Conservation (phyloP, 768 basidiomycete genomes). For the Sutorius australiensis region DNA sequence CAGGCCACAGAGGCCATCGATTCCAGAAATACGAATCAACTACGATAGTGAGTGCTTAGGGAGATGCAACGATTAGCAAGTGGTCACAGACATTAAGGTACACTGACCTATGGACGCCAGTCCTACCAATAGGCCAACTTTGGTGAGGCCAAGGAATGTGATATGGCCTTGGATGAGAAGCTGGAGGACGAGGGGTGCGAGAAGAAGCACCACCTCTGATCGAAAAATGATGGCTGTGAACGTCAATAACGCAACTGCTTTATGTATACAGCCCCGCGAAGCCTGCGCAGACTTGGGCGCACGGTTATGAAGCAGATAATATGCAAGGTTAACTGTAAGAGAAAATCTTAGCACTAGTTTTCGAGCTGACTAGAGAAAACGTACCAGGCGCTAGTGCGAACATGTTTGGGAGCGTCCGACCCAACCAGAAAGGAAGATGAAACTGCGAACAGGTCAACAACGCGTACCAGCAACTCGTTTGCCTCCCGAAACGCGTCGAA, state of each 20-base stretch:
- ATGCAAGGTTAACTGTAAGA: constrained; percentile 52
- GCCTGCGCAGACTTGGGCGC: constrained; percentile 38
- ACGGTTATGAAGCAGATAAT: constrained; percentile 41
- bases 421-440: constrained; percentile 91
- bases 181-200: constrained; percentile 60
- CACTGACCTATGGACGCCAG: constrained; percentile 49
- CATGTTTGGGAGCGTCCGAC: constrained; percentile 93
- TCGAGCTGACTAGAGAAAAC: constrained; percentile 3
- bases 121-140: constrained; percentile 48
- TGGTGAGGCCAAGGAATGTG: constrained; percentile 42
- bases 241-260: constrained; percentile 58
- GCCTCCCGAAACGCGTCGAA: constrained; percentile 57
- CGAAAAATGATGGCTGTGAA: constrained; percentile 72
- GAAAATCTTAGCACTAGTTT: not conserved
- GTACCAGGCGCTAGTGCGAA: constrained; percentile 78
- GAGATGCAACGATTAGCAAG: not conserved
- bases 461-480: constrained; percentile 54
- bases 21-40: constrained; percentile 91
- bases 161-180: constrained; percentile 41
- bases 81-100: not conserved
- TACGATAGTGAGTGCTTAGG: constrained; percentile 51
- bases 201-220: constrained; percentile 69
- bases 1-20: constrained; percentile 77
- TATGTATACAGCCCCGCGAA: constrained; percentile 31
- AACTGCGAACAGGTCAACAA: constrained; percentile 81